Conservation (phyloP, 805 yeast species). For the Wickerhamiella alocasiicola region DNA sequence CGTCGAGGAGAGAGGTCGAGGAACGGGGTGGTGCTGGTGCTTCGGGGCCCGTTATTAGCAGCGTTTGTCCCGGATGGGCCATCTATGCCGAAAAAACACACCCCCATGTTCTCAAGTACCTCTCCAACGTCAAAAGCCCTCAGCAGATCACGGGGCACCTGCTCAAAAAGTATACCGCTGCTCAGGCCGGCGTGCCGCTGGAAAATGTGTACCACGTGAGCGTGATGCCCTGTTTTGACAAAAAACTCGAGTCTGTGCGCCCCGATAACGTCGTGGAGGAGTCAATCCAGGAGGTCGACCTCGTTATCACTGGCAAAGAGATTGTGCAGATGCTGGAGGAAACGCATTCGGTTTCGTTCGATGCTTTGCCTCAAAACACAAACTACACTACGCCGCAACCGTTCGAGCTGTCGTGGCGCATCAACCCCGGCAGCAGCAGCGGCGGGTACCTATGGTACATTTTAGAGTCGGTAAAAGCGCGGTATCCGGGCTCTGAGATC, state of each 20-base stretch:
- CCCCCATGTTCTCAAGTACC: constrained; percentile 58
- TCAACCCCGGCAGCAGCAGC: constrained; percentile 66
- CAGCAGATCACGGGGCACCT: constrained; percentile 85
- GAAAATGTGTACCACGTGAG: constrained; percentile 61
- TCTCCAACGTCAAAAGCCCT: constrained; percentile 73
- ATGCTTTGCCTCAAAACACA: constrained; percentile 10
- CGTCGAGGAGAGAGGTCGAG: constrained; percentile 35
- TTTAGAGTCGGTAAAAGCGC: constrained; percentile 28
- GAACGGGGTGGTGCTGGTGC: constrained; percentile 11
- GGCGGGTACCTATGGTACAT: constrained; percentile 83
- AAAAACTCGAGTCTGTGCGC: constrained; percentile 87
- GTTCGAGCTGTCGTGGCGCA: constrained; percentile 38
- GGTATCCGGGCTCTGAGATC: constrained; percentile 26
- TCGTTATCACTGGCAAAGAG: constrained; percentile 88
- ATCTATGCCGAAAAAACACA: constrained; percentile 93
- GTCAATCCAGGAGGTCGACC: constrained; percentile 59
- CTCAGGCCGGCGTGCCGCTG: constrained; percentile 2
- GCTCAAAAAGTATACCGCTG: constrained; percentile 35
- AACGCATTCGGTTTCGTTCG: constrained; percentile 27
- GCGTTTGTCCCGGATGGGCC: constrained; percentile 94
- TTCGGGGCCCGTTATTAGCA: constrained; percentile 51
- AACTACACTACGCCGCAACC: not conserved
- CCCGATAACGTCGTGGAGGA: constrained; percentile 41
- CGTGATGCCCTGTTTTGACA: constrained; percentile 95
- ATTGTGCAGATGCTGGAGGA: constrained; percentile 59